These are phyloP conservation scores for Sordariomycetes sp. DNA, from an alignment of 2,329 filamentous ascomycete species.

Conservation along the genomic window DNA sequence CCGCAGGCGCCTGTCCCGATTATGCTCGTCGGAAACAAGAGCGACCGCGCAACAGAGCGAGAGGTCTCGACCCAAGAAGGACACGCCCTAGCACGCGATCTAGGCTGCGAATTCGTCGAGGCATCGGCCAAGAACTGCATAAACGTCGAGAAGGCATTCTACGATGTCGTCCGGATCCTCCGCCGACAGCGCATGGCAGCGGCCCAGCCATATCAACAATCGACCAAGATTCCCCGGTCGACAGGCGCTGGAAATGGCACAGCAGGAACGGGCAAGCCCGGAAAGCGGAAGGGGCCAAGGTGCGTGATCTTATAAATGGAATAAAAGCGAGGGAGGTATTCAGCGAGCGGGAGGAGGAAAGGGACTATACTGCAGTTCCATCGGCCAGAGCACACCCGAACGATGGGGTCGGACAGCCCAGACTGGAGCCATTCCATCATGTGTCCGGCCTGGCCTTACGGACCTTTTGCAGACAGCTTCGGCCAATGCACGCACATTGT, in stretches of 20 bases:
- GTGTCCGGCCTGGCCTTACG: background rate
- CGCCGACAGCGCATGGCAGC: constrained; percentile 59
- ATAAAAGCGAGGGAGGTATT: background rate
- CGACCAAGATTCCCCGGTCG: background rate
- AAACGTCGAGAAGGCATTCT: constrained; percentile 97
- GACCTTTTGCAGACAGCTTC: background rate
- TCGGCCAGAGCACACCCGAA: background rate
- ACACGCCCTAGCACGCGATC: constrained; percentile 77
- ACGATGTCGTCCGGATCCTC: constrained; percentile 88
- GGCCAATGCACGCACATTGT: background rate
- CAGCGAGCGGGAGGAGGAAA: background rate
- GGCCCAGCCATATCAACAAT: constrained; percentile 7
- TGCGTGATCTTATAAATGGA: constrained; percentile 27
- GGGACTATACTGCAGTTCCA: background rate
- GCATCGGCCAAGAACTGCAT: constrained; percentile 96
- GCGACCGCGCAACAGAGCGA: constrained; percentile 88
- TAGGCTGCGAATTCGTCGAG: constrained; percentile 94
- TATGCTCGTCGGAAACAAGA: constrained; percentile 98
- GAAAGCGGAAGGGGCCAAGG: constrained; percentile 19
- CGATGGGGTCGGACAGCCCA: background rate
- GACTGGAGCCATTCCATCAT: background rate
- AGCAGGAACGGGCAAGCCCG: constrained; percentile 8
- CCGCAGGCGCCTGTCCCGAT: constrained; percentile 69
- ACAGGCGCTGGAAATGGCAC: constrained; percentile 15
- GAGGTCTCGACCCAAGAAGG: constrained; percentile 97